Base-by-base conservation (phyloP, 2,329 filamentous ascomycete species). In the Alternaria novae-zelandiae region DNA sequence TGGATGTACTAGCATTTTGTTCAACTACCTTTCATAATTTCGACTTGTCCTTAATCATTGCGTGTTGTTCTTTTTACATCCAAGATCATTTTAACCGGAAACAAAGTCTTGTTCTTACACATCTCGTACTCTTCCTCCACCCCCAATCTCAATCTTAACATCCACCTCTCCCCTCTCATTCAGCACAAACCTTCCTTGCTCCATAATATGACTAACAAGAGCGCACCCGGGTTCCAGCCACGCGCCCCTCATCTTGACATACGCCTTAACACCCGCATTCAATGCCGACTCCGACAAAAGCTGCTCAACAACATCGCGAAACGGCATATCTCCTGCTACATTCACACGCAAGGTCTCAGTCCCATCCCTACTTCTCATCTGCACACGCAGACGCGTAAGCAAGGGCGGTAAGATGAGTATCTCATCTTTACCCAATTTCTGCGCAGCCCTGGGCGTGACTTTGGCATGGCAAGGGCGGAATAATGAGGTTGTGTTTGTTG, bases 291-390 rank as follows among this genome's bases (percentile, higher is more conserved):
- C 23, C 6, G 61, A 26, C 10, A 70, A 15, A 11, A 71, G 2
- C 25, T 70, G 68, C 20, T 32, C 55, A 0, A 70, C 28, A 2
- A 67, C 57, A 17, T 70, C 66, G 15, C 64, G 59, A 13, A 70
- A 46, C 2, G 56, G 67, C 69, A 66, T 61, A 30, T 66, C 65
- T 0, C 59, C 54, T 7, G 64, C 63, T 4, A 70, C 64, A 2
- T 55, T 58, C 8, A 44, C 66, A 5, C 46, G 49, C 5, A 71
- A 4, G 12, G 49, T 57, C 5, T 61, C 23, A 20, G 2, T 44
- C 1, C 13, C 6, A 20, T 47, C 21, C n/a, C n/a, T 32, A 13
- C 23, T 20, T 13, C 15, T 12, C 4, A 70, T 47, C 5, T 32
- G 28, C n/a, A 70, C 57, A 1, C 47, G 51, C 3, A 68, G 23